Conservation (phyloP, 805 yeast genomes). For the Candida methanosorbosa region DNA sequence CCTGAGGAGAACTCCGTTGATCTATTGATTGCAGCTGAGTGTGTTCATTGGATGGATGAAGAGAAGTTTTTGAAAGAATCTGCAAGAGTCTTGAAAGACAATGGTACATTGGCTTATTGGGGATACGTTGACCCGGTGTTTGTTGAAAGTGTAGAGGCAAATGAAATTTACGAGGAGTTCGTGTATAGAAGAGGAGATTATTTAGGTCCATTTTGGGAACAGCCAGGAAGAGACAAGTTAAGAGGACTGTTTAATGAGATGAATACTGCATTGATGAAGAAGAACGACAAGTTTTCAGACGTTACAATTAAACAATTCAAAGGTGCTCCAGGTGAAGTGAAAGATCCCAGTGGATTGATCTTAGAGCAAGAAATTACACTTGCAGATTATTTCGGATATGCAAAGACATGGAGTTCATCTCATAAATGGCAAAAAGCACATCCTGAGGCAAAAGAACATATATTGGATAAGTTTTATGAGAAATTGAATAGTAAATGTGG, state of each 20-base stretch:
- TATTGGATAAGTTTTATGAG: constrained; percentile 9
- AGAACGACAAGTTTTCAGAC: constrained; percentile 17
- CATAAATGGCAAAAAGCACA: constrained; percentile 15
- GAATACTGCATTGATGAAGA: constrained; percentile 28
- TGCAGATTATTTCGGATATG: constrained; percentile 11
- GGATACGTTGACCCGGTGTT: constrained; percentile 61
- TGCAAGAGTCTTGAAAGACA: constrained; percentile 1
- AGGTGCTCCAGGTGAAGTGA: constrained; percentile 4
- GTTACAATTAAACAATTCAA: constrained; percentile 23
- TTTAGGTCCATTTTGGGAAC: constrained; percentile 76
- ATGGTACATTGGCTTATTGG: constrained; percentile 70
- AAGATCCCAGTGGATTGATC: constrained; percentile 4
- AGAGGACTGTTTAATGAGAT: constrained; percentile 35
- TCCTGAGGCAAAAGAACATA: constrained; percentile 11
- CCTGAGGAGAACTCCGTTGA: constrained; percentile 34
- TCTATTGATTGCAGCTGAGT: constrained; percentile 66
- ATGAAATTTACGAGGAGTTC: constrained; percentile 36
- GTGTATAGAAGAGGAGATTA: constrained; percentile 28
- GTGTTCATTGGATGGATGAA: constrained; percentile 72
- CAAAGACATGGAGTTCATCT: constrained; percentile 16
- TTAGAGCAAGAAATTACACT: constrained; percentile 9
- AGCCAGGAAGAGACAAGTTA: constrained; percentile 63
- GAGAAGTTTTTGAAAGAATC: constrained; percentile 31
- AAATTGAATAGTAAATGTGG: constrained; percentile 24
- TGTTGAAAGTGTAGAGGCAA: constrained; percentile 36